Conservation (phyloP, 352 stramenopile genomes). For the Phytophthora multivora region DNA sequence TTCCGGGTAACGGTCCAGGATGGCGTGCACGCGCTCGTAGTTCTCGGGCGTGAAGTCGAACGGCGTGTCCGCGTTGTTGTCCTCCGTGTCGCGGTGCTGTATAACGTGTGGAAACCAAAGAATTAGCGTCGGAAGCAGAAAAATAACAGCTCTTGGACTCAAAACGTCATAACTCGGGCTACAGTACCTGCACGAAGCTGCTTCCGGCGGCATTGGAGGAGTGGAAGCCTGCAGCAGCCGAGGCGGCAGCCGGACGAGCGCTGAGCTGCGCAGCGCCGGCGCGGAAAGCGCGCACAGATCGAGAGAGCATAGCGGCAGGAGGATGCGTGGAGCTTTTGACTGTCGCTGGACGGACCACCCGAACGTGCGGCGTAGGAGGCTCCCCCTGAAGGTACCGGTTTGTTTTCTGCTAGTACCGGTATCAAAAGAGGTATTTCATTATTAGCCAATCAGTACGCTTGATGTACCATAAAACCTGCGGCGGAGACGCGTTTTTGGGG, state of each 20-base stretch:
- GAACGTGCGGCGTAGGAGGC: slow-evolving; percentile 15
- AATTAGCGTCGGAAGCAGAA: neutral
- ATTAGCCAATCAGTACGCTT: too few species aligned
- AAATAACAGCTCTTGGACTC: neutral
- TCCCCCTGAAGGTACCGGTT: neutral
- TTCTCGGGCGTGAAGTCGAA: slow-evolving; percentile 99
- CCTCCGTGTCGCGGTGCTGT: slow-evolving; percentile 96
- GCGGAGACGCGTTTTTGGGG: neutral
- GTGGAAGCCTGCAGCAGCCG: slow-evolving; percentile 41
- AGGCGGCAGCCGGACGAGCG: slow-evolving; percentile 13
- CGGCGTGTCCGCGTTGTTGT: slow-evolving; percentile 95
- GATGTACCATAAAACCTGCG: too few species aligned
- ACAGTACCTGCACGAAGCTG: slow-evolving; percentile 44
- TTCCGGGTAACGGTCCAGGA: slow-evolving; percentile 97
- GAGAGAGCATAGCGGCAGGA: slow-evolving; percentile 59
- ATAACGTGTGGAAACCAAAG: neutral
- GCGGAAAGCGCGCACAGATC: slow-evolving; percentile 55
- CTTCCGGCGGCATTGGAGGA: slow-evolving; percentile 49
- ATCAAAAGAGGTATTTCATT: too few species aligned
- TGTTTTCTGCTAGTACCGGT: too few species aligned
- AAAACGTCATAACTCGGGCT: slow-evolving; percentile 3
- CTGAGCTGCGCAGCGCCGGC: slow-evolving; percentile 32
- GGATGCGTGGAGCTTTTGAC: slow-evolving; percentile 22
- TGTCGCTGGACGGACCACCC: slow-evolving; percentile 13
- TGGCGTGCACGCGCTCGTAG: slow-evolving; percentile 95